phyloP scores from a whole-genome alignment of 176 grass and related monocot species.

The Oryza longistaminata region DNA sequence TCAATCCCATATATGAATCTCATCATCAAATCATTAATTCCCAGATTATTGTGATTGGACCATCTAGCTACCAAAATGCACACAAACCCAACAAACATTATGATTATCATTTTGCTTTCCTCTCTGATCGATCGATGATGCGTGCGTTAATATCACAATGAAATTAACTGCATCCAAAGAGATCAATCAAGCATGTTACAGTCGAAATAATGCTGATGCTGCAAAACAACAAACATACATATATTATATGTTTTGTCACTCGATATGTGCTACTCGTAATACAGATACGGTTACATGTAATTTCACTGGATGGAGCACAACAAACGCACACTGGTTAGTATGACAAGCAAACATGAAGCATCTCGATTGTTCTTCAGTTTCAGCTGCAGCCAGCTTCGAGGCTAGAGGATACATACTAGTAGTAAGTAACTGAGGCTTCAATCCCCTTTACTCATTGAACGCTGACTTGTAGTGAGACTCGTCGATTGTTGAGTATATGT shows the following conservation, averaged over 20 bases:
- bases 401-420: background rate
- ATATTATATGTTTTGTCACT: background rate
- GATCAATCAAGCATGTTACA: background rate
- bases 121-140: background rate
- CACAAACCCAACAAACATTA: background rate
- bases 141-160: background rate
- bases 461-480: conserved; percentile 83
- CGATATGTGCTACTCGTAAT: background rate
- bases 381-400: background rate
- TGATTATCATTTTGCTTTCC: no score
- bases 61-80: conserved; percentile 1
- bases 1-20: background rate
- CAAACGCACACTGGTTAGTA: background rate
- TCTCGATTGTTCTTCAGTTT: background rate
- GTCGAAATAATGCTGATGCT: background rate
- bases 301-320: background rate
- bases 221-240: background rate
- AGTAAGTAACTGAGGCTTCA: background rate
- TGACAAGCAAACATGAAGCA: background rate
- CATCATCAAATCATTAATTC: conserved; percentile 17
- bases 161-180: background rate
- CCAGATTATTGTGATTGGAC: conserved; percentile 23
- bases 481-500: conserved; percentile 84
- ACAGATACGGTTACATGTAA: background rate
- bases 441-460: background rate